Evolutionary conservation across 2,329 filamentous ascomycete genomes (phyloP).

Genomic region (Botryotinia convoluta): DNA sequence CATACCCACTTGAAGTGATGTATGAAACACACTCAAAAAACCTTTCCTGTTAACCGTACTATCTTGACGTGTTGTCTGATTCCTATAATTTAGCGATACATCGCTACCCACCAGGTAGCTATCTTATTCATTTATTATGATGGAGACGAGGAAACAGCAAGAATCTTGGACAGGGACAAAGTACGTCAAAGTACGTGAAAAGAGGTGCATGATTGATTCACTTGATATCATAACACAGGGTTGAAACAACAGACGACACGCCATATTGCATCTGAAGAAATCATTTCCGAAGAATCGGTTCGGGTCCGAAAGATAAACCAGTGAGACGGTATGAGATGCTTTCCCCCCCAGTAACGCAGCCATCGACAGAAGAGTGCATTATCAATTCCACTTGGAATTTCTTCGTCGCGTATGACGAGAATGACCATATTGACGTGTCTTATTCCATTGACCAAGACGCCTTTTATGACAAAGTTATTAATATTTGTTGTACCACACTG

Average conservation of each 20-base stretch:
- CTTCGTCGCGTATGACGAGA: not conserved
- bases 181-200: not conserved
- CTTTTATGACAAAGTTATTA: not conserved
- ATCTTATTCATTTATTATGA: not conserved
- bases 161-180: not conserved
- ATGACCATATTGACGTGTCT: not conserved
- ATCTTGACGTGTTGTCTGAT: not conserved
- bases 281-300: not conserved
- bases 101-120: not conserved
- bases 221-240: not conserved
- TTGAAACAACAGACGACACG: not conserved
- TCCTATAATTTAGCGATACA: not conserved
- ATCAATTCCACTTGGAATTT: not conserved
- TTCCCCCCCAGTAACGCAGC: not conserved
- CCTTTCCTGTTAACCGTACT: not conserved
- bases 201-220: not conserved
- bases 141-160: not conserved
- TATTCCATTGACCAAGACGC: no score
- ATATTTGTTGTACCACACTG: not conserved
- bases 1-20: not conserved
- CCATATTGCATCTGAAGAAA: not conserved
- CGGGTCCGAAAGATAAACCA: not conserved
- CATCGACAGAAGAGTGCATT: not conserved
- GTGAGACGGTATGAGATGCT: not conserved
- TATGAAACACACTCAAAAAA: no score